Conservation (phyloP, 805 yeast genomes). For the Candida ipomoeae region DNA sequence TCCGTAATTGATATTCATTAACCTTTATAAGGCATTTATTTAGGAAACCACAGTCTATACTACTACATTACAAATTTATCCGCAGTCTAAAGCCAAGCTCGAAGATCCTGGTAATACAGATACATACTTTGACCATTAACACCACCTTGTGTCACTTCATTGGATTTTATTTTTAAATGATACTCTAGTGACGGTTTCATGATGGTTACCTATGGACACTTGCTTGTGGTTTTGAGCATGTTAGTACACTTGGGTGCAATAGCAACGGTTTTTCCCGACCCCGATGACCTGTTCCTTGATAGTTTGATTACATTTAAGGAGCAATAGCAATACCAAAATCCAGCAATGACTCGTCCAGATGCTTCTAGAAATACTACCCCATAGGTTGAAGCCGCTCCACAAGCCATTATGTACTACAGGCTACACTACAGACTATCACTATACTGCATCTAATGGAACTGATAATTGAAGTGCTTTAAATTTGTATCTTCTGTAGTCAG, state of each 20-base stretch:
- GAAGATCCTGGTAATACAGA: no score
- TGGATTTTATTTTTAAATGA: no score
- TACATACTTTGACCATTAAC: neutral
- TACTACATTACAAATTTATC: neutral
- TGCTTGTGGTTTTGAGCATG: neutral
- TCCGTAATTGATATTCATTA: no score
- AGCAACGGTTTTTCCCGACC: neutral
- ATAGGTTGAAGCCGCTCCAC: neutral
- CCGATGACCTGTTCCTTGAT: neutral
- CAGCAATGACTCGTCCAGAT: neutral
- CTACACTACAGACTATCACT: no score
- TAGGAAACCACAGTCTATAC: no score
- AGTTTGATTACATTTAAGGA: neutral
- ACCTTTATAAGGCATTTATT: no score
- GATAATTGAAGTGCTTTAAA: no score
- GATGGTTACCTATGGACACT: neutral
- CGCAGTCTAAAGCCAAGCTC: no score
- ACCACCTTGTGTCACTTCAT: neutral
- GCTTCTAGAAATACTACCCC: neutral
- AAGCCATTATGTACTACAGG: no score
- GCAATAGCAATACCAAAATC: neutral
- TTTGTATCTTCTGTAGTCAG: no score
- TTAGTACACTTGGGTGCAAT: neutral
- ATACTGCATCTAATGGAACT: no score
- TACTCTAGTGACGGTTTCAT: neutral